Percentiles rank a stretch among this genome's conserved stretches.
These are phyloP conservation scores for Dendrobium huoshanense DNA, from an alignment of 106 monocot species.

Conservation along the genomic window DNA sequence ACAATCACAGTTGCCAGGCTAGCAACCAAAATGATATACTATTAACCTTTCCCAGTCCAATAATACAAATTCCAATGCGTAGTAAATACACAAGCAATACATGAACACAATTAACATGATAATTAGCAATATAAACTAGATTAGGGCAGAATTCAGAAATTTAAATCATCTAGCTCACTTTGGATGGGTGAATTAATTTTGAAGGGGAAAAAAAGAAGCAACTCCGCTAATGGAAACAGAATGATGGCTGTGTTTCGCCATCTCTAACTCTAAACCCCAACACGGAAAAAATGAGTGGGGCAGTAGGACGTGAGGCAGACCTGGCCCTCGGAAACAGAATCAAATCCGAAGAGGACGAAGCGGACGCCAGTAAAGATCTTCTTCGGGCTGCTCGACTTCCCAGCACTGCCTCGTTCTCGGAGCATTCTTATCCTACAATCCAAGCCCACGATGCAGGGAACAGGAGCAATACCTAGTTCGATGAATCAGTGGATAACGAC, in stretches of 20 bases:
- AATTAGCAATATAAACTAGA: neutral
- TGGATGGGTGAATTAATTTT: neutral
- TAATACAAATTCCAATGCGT: no score
- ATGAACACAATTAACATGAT: neutral
- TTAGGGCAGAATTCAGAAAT: neutral
- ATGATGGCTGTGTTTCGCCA: no score
- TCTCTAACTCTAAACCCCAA: no score
- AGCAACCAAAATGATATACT: no score
- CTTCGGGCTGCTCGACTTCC: conserved; percentile 12
- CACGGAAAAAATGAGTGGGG: neutral
- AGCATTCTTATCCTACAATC: conserved; percentile 15
- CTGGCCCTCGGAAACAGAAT: conserved; percentile 78
- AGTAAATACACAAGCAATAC: no score
- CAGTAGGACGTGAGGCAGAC: conserved; percentile 17
- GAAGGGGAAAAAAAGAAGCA: neutral
- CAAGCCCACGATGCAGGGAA: neutral
- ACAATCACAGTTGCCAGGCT: no score
- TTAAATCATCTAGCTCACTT: neutral
- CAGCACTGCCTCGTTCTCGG: conserved; percentile 10
- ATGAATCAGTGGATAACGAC: neutral
- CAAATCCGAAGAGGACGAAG: conserved; percentile 86
- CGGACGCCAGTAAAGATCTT: conserved; percentile 64
- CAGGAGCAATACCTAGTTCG: neutral
- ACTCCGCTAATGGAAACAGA: neutral
- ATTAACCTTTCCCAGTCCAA: no score